A percentile compares a stretch with the other conserved stretches of the same genome.
These are phyloP conservation scores for Rubus parviflorus DNA, from an alignment of 306 rosid genomes.

Conservation along the genomic window DNA sequence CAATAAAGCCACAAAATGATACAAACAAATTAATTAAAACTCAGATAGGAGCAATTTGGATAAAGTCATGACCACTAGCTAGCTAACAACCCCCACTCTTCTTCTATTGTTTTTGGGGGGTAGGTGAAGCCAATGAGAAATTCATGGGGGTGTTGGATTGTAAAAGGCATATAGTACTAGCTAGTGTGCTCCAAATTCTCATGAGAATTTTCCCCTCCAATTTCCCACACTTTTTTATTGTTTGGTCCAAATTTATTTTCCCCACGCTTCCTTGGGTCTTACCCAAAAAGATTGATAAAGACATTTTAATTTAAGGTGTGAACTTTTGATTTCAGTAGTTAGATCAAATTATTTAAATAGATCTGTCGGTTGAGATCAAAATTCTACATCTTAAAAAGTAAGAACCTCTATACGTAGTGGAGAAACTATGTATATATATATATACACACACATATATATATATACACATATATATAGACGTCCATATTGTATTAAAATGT, in stretches of 20 bases:
- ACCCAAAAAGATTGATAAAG: neutral
- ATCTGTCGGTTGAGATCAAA: no score
- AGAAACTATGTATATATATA: no score
- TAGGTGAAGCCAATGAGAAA: conserved; percentile 20
- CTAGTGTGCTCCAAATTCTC: neutral
- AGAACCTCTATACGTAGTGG: no score
- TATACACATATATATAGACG: no score
- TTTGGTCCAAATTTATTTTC: no score
- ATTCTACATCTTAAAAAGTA: no score
- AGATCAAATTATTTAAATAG: no score
- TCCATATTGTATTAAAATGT: no score
- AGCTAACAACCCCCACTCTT: conserved; percentile 19
- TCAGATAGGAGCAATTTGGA: neutral
- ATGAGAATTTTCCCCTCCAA: neutral
- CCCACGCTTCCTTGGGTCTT: neutral
- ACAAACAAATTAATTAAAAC: neutral
- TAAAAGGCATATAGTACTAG: neutral
- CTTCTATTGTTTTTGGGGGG: conserved; percentile 14
- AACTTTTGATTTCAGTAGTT: no score
- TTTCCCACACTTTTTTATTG: neutral
- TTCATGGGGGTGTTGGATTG: neutral
- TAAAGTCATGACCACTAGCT: conserved; percentile 11
- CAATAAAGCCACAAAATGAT: no score
- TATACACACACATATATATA: no score
- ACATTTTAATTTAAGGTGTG: no score